Evolutionary conservation across 2,329 filamentous ascomycete genomes (phyloP).

Genomic region (Zymoseptoria crescenta): DNA sequence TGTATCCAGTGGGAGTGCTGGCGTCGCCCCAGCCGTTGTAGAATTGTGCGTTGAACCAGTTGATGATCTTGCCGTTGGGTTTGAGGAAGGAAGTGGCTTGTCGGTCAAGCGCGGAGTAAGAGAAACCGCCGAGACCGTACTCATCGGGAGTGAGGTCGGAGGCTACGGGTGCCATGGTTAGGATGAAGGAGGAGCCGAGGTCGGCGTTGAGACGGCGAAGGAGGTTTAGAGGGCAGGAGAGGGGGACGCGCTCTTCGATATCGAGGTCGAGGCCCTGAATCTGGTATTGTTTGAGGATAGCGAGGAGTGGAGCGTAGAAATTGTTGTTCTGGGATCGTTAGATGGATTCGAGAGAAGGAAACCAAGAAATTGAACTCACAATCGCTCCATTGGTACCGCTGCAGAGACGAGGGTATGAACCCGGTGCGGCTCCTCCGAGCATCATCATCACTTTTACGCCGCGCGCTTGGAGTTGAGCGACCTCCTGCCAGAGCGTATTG

Average conservation of each 20-base stretch:
- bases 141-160: constrained; percentile 16
- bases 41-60: constrained; percentile 27
- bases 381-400: constrained; percentile 12
- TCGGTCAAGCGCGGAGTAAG: constrained; percentile 16
- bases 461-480: constrained; percentile 17
- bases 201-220: constrained; percentile 22
- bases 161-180: constrained; percentile 28
- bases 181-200: constrained; percentile 24
- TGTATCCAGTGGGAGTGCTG: constrained; percentile 18
- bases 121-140: constrained; percentile 20
- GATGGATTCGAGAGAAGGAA: constrained; percentile 1
- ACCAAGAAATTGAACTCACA: constrained; percentile 7
- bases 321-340: constrained; percentile 13
- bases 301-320: constrained; percentile 23
- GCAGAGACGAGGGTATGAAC: constrained; percentile 23
- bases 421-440: constrained; percentile 25
- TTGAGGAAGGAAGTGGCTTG: constrained; percentile 15
- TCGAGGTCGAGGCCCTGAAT: constrained; percentile 27
- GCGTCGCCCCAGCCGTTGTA: constrained; percentile 27
- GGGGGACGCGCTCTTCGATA: constrained; percentile 24
- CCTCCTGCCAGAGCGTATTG: constrained; percentile 21
- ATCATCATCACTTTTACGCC: constrained; percentile 29
- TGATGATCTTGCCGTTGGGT: constrained; percentile 23
- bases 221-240: constrained; percentile 20
- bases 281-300: constrained; percentile 21